Evolutionary conservation across 139 green algal species (phyloP).

Genomic region (Chlamydomonas incerta): DNA sequence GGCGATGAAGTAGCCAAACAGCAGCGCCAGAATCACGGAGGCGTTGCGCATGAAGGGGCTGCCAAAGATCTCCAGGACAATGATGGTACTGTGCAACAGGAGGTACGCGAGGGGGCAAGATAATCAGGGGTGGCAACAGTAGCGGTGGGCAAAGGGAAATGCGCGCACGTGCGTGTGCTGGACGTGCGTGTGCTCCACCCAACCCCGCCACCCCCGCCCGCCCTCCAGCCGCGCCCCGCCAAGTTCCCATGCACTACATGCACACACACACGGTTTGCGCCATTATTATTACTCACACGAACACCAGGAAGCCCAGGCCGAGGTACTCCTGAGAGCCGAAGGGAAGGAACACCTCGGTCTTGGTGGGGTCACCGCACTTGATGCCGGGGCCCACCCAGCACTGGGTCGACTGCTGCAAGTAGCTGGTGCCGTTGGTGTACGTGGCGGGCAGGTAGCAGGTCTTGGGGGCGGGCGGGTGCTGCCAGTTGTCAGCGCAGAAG

Average conservation of each 20-base stretch:
- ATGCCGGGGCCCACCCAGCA: constrained; percentile 38
- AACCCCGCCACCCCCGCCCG: no score
- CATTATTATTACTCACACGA: constrained; percentile 37
- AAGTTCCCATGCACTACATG: no score
- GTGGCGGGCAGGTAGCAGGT: constrained; percentile 7
- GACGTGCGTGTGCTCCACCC: no score
- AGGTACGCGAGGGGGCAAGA: no score
- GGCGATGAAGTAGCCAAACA: constrained; percentile 68
- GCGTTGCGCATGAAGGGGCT: constrained; percentile 82
- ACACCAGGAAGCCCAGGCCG: constrained; percentile 69
- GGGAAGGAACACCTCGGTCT: constrained; percentile 33
- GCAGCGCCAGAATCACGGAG: constrained; percentile 62
- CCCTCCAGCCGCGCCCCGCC: no score
- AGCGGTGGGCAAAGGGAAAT: no score
- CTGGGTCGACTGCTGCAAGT: not conserved
- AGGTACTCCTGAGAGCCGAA: constrained; percentile 74
- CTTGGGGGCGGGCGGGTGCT: constrained; percentile 6
- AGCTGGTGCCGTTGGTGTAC: constrained; percentile 28
- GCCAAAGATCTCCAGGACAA: constrained; percentile 73
- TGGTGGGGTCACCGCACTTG: constrained; percentile 26
- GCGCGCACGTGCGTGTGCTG: no score
- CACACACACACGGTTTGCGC: no score
- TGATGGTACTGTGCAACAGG: not conserved
- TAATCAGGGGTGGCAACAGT: no score
- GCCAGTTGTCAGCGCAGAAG: constrained; percentile 76